Evolutionary conservation across 495 filamentous ascomycete genomes (phyloP).

Genomic region (Neurospora hispaniola): DNA sequence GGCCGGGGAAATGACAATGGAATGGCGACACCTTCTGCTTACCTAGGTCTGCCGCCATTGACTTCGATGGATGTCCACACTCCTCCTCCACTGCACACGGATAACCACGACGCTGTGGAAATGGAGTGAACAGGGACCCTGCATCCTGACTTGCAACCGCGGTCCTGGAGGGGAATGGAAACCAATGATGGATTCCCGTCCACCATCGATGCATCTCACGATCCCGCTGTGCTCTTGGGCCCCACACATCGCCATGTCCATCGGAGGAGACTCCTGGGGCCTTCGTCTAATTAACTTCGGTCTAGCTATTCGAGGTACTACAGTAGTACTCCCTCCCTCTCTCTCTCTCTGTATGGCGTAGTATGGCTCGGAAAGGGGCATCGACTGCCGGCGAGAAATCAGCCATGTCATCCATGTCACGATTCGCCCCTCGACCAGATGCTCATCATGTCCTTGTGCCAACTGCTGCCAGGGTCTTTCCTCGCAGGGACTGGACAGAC

Average conservation of each 20-base stretch:
- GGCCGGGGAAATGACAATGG: background rate
- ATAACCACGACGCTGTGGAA: background rate
- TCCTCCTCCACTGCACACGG: background rate
- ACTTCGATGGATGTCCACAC: background rate
- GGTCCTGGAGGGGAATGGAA: background rate
- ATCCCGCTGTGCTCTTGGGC: background rate
- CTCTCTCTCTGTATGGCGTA: background rate
- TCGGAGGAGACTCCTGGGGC: background rate
- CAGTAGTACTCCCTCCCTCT: too few species aligned
- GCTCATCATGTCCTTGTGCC: background rate
- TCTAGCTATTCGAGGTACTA: background rate
- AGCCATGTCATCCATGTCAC: background rate
- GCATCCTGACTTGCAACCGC: background rate
- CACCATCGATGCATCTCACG: background rate
- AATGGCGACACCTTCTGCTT: background rate
- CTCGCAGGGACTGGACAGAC: background rate
- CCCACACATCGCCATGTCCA: background rate
- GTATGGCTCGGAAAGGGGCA: background rate
- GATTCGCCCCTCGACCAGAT: background rate
- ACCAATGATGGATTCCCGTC: background rate
- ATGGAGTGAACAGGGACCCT: background rate
- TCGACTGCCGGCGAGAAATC: background rate
- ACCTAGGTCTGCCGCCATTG: background rate
- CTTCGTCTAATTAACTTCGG: background rate
- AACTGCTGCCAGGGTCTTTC: background rate